phyloP scores from a whole-genome alignment of 2,329 filamentous ascomycete genomes.

The Didymella glomerata region DNA sequence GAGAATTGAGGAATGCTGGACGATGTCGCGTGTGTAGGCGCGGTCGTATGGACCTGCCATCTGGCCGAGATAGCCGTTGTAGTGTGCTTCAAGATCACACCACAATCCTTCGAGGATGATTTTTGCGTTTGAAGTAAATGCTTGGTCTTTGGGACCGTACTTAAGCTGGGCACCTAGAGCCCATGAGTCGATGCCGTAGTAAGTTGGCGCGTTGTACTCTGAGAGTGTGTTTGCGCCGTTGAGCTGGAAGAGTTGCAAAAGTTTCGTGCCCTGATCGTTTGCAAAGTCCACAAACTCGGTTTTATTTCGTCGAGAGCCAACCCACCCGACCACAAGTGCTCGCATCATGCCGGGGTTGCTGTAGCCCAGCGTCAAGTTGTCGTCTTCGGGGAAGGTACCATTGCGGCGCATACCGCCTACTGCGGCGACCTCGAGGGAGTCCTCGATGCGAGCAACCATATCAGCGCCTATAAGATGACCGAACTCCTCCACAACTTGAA shows the following conservation, averaged over 20 bases:
- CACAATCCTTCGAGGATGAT: constrained; percentile 41
- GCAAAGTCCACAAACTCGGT: constrained; percentile 51
- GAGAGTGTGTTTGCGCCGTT: constrained; percentile 42
- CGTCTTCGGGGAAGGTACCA: constrained; percentile 18
- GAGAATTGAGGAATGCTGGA: constrained; percentile 16
- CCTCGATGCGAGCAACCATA: constrained; percentile 15
- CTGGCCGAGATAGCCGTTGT: constrained; percentile 50
- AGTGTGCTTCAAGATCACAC: constrained; percentile 50
- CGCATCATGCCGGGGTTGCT: constrained; percentile 57
- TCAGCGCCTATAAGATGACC: constrained; percentile 41
- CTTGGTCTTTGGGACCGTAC: constrained; percentile 46
- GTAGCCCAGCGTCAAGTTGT: constrained; percentile 36
- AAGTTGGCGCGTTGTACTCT: constrained; percentile 55
- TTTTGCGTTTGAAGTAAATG: constrained; percentile 30
- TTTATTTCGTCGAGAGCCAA: constrained; percentile 53
- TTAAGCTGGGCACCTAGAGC: constrained; percentile 52
- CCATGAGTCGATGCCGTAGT: constrained; percentile 56
- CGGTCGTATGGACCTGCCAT: constrained; percentile 51
- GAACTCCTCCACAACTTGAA: constrained; percentile 52
- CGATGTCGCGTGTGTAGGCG: constrained; percentile 51
- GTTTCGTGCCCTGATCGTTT: constrained; percentile 45
- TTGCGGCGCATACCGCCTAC: constrained; percentile 21
- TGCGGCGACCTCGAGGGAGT: constrained; percentile 18
- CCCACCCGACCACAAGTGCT: constrained; percentile 53
- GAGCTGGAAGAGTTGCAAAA: constrained; percentile 36